These are phyloP conservation scores for Fusarium begoniae DNA, from an alignment of 2,329 filamentous ascomycete genomes.

Conservation along the genomic window DNA sequence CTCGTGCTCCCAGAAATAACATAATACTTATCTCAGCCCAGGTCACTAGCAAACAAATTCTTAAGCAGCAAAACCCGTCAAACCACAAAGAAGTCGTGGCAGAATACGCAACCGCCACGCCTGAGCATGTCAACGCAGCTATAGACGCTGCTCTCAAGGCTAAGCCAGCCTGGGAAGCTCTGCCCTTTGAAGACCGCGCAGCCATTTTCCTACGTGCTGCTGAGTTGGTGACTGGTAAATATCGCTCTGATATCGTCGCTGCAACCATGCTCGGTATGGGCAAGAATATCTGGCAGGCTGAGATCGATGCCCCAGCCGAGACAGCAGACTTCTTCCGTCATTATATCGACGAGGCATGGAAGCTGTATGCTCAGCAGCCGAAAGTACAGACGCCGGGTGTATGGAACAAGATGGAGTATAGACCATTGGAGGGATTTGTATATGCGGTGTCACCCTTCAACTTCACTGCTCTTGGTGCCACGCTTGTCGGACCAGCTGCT, in stretches of 20 bases:
- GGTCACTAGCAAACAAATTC: conserved; percentile 12
- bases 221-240: conserved; percentile 32
- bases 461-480: conserved; percentile 53
- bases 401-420: conserved; percentile 45
- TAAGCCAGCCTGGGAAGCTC: conserved; percentile 27
- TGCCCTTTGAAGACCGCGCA: conserved; percentile 28
- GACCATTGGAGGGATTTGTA: conserved; percentile 54
- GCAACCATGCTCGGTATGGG: conserved; percentile 34
- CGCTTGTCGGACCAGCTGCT: conserved; percentile 47
- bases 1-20: fast-evolving
- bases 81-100: conserved; percentile 25
- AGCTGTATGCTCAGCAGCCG: conserved; percentile 22
- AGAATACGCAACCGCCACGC: conserved; percentile 27
- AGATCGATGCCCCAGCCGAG: conserved; percentile 30
- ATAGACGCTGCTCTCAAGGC: conserved; percentile 31
- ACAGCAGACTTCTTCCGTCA: conserved; percentile 49
- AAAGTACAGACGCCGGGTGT: conserved; percentile 5
- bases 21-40: neutral
- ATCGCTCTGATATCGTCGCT: conserved; percentile 30
- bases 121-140: conserved; percentile 31
- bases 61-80: conserved; percentile 31
- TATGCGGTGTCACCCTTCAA: conserved; percentile 55
- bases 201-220: conserved; percentile 30
- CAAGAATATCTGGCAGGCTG: conserved; percentile 36
- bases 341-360: conserved; percentile 32